A percentile compares a stretch with the other conserved stretches of the same genome.
Evolutionary conservation across 306 rosid genomes (phyloP).

Genomic region (Calophaca sinica): DNA sequence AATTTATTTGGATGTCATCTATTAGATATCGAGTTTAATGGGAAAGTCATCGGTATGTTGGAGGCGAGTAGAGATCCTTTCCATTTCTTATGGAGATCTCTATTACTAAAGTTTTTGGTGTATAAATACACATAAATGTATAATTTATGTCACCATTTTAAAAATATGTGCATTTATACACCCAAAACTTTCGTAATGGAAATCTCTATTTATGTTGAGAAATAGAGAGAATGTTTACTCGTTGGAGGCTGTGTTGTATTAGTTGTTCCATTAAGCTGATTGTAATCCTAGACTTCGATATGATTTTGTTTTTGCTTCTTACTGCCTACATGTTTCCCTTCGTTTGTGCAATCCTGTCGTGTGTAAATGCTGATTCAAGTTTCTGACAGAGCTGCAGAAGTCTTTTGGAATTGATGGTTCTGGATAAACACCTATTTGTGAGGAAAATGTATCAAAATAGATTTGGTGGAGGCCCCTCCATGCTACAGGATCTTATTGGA

Average conservation of each 20-base stretch:
- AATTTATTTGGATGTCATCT: not conserved
- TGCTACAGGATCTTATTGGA: conserved; percentile 63
- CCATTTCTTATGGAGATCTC: too few relatives aligned
- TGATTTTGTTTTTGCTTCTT: conserved; percentile 18
- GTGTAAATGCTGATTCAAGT: conserved; percentile 41
- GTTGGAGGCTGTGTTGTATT: conserved; percentile 14
- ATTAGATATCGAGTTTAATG: conserved; percentile 5
- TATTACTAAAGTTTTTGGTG: too few relatives aligned
- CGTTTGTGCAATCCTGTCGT: not conserved
- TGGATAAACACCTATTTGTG: conserved; percentile 72
- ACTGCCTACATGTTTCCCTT: conserved; percentile 1
- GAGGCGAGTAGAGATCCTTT: too few relatives aligned
- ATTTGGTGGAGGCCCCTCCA: conserved; percentile 55
- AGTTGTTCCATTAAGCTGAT: not conserved
- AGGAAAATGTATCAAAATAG: conserved; percentile 77
- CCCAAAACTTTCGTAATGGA: too few relatives aligned
- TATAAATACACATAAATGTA: too few relatives aligned
- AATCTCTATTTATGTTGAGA: too few relatives aligned
- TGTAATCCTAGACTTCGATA: not conserved
- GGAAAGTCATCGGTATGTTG: not conserved
- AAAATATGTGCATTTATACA: too few relatives aligned
- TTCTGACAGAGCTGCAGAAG: conserved; percentile 78
- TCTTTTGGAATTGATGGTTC: conserved; percentile 78
- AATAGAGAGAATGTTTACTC: too few relatives aligned
- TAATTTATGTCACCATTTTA: too few relatives aligned